Evolutionary conservation across 495 filamentous ascomycete genomes (phyloP), one percentile per base, ranked within the genome.

Genomic region (Evernia prunastri): DNA sequence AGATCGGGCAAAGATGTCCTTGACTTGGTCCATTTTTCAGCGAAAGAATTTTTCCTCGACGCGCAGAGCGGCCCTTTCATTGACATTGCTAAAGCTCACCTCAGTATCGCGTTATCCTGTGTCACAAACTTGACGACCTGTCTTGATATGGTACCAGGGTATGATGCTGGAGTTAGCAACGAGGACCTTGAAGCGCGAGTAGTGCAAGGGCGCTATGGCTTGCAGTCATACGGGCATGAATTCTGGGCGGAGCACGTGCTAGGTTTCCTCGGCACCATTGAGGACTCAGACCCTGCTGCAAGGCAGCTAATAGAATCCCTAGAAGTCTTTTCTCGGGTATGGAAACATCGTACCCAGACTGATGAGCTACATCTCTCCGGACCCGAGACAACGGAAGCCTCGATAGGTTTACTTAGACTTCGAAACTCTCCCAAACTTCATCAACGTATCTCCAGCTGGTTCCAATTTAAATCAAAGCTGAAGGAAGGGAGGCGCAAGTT

Each of bases 11-110:
- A 18, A n/a, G 36, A 25, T 2, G 40, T 35, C 13, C 23, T 66
- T 1, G 59, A 63, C 23, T n/a, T 66, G 23, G 60, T 66, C 0
- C 64, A 66, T 33, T 66, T 63, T 36, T 66, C 64, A 0, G 64
- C 64, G 18, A 66, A 63, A 58, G 64, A 66, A 31, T 66, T 63
- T 37, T 49, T 66, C 17, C 1, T 63, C 33, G 12, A 57, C 25
- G 23, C 25, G 25, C 59, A 66, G 13, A 66, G 59, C 49, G 64
- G 64, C 6, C 60, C 60, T 20, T 66, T 66, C 40, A 25, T 66
- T 25, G 45, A 56, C 25, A 9, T 39, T 31, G 36, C 47, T 12
- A 43, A 58, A 49, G 59, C 64, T 17, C 59, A 66, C 25, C 45
- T 63, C 27, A 56, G 23, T 45, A 37, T 63, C 29, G 49, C 33